Conservation (phyloP, 2,329 filamentous ascomycete genomes). For the Arthrinium puccinioides region DNA sequence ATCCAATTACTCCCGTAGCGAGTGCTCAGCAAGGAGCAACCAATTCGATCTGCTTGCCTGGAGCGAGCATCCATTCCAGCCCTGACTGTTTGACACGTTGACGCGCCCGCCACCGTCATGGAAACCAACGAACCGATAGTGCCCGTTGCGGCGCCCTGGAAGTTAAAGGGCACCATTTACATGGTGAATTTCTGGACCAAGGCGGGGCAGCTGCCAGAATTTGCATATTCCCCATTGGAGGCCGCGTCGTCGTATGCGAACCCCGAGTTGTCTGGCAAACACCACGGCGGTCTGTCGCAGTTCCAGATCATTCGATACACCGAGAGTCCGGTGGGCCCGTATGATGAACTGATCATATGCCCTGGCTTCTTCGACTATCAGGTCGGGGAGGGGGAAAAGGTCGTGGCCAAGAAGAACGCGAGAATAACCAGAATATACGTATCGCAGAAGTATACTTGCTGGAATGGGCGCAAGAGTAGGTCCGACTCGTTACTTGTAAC, state of each 20-base stretch:
- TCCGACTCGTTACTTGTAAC: slow-evolving; percentile 1
- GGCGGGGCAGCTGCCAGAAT: slow-evolving; percentile 23
- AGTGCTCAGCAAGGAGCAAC: too few species aligned
- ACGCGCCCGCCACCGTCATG: not conserved
- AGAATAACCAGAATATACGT: slow-evolving; percentile 49
- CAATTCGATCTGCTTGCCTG: too few species aligned
- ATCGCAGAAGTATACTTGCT: slow-evolving; percentile 42
- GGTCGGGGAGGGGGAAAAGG: slow-evolving; percentile 24
- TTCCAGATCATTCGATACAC: slow-evolving; percentile 44
- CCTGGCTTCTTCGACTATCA: slow-evolving; percentile 39
- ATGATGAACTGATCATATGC: slow-evolving; percentile 43
- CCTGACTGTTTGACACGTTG: too few species aligned
- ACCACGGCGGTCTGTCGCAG: slow-evolving; percentile 37
- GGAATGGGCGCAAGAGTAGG: slow-evolving; percentile 44
- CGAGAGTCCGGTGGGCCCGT: slow-evolving; percentile 43
- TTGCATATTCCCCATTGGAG: slow-evolving; percentile 41
- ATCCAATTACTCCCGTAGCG: too few species aligned
- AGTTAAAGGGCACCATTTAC: slow-evolving; percentile 36
- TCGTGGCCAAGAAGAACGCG: slow-evolving; percentile 25
- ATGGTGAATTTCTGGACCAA: slow-evolving; percentile 33
- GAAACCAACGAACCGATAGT: slow-evolving; percentile 10
- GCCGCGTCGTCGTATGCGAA: slow-evolving; percentile 29
- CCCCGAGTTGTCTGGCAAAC: slow-evolving; percentile 22
- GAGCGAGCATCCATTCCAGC: too few species aligned
- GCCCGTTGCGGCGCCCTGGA: slow-evolving; percentile 31